Percentiles rank a stretch among this genome's conserved stretches.
These are phyloP conservation scores for Pulveroboletus ravenelii DNA, from an alignment of 768 basidiomycete species.

Conservation along the genomic window DNA sequence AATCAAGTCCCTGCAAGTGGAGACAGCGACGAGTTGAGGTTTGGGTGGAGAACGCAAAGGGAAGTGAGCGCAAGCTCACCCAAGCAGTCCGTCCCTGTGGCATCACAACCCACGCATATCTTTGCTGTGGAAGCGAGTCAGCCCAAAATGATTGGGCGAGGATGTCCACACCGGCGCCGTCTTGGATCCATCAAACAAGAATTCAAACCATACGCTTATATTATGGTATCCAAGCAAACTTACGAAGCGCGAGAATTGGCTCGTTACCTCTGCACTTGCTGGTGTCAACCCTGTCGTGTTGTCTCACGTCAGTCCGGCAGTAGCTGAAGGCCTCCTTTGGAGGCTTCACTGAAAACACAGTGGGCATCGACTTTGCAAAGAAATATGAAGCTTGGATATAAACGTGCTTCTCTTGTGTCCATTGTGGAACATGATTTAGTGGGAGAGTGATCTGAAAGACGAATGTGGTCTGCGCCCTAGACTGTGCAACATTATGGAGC, in stretches of 20 bases:
- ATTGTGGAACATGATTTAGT: conserved; percentile 41
- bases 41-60: neutral
- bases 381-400: conserved; percentile 57
- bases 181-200: conserved; percentile 33
- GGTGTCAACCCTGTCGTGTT: neutral
- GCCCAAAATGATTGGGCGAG: conserved; percentile 52
- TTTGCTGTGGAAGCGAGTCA: conserved; percentile 54
- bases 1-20: conserved; percentile 69
- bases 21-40: neutral
- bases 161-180: conserved; percentile 86
- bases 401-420: conserved; percentile 34
- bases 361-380: conserved; percentile 50
- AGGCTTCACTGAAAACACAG: conserved; percentile 53
- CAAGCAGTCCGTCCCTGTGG: conserved; percentile 83
- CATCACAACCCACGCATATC: conserved; percentile 69
- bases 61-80: conserved; percentile 39
- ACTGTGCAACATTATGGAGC: neutral
- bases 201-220: neutral
- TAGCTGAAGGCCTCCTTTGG: conserved; percentile 37
- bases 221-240: conserved; percentile 11
- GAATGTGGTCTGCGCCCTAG: neutral
- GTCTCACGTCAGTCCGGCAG: neutral
- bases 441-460: conserved; percentile 38
- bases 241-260: conserved; percentile 64
- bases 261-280: conserved; percentile 28